These are phyloP conservation scores for Leptodermis oblonga DNA, from an alignment of 257 asterid genomes.

Conservation along the genomic window DNA sequence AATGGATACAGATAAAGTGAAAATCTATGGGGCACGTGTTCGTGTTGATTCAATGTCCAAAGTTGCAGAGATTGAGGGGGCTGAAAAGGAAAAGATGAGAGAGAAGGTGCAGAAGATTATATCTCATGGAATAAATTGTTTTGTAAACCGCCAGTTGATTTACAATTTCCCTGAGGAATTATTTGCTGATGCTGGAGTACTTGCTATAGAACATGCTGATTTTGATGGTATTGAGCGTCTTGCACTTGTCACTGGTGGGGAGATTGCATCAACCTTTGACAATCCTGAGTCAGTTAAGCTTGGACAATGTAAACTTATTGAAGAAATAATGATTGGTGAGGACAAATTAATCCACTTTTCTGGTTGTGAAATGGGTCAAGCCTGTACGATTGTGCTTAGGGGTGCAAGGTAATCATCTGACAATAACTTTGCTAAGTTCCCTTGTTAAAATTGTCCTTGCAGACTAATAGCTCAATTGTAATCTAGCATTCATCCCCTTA, in stretches of 20 bases:
- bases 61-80: constrained; percentile 91
- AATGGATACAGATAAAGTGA: constrained; percentile 98
- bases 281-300: constrained; percentile 94
- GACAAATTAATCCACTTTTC: constrained; percentile 95
- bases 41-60: constrained; percentile 99
- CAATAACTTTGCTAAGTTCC: not conserved
- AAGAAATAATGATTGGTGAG: constrained; percentile 99
- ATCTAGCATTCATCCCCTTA: not conserved
- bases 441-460: not conserved
- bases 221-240: constrained; percentile 92
- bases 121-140: constrained; percentile 89
- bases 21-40: constrained; percentile 96
- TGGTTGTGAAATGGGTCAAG: constrained; percentile 97
- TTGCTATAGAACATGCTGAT: constrained; percentile 97
- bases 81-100: constrained; percentile 92
- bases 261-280: constrained; percentile 90
- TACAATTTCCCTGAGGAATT: constrained; percentile 96
- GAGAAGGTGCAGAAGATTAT: constrained; percentile 85
- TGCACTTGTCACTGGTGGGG: constrained; percentile 95
- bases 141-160: constrained; percentile 86
- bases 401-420: constrained; percentile 68
- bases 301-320: constrained; percentile 89
- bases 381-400: constrained; percentile 87
- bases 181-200: constrained; percentile 95
- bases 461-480: not conserved